Conservation (phyloP, 805 yeast genomes). For the Candida vaughaniae region DNA sequence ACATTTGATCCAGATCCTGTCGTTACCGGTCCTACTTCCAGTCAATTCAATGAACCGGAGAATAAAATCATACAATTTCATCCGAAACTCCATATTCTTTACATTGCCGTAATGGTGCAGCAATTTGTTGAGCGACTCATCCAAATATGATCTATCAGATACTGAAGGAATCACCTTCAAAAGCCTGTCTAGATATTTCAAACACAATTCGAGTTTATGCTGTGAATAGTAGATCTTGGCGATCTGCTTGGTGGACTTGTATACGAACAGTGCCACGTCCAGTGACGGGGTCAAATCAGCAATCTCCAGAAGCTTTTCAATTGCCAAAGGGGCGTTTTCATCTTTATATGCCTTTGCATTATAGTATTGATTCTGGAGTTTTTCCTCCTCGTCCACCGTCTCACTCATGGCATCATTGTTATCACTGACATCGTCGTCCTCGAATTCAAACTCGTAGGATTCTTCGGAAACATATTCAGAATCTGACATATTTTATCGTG, state of each 20-base stretch:
- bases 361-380: slow-evolving; percentile 29
- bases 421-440: slow-evolving; percentile 26
- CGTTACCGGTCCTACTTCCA: slow-evolving; percentile 21
- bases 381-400: slow-evolving; percentile 22
- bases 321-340: slow-evolving; percentile 26
- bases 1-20: slow-evolving; percentile 49
- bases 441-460: slow-evolving; percentile 42
- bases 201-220: slow-evolving; percentile 22
- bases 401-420: slow-evolving; percentile 25
- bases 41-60: slow-evolving; percentile 20
- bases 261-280: slow-evolving; percentile 30
- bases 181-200: slow-evolving; percentile 18
- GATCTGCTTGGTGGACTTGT: slow-evolving; percentile 41
- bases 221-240: slow-evolving; percentile 33
- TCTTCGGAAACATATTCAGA: slow-evolving; percentile 36
- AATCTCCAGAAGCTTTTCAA: slow-evolving; percentile 20
- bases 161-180: slow-evolving; percentile 23
- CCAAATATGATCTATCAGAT: slow-evolving; percentile 33
- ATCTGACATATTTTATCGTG: slow-evolving; percentile 34
- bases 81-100: slow-evolving; percentile 26
- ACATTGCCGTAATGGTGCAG: slow-evolving; percentile 31
- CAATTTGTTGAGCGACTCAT: slow-evolving; percentile 38
- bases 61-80: slow-evolving; percentile 30
- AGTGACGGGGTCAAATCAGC: slow-evolving; percentile 12
- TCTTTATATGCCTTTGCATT: slow-evolving; percentile 39